Evolutionary conservation across 371 early-diverging fungal species (phyloP).

Genomic region (Mucor saturninus): DNA sequence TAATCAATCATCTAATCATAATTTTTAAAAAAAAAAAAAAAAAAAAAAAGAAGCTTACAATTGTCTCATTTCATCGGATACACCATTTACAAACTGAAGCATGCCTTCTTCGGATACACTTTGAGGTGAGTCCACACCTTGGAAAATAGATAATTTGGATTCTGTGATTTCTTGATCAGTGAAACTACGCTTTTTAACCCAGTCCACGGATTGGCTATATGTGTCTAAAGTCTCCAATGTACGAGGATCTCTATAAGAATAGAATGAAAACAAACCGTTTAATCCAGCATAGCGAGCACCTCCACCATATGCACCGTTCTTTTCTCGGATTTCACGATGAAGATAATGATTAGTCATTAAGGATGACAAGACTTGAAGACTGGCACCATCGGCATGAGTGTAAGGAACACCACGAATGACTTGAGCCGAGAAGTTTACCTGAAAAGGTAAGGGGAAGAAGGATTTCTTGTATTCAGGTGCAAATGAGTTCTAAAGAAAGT

Average conservation of each 20-base stretch:
- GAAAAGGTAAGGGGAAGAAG: constrained; percentile 79
- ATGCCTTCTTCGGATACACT: constrained; percentile 88
- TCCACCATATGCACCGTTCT: constrained; percentile 96
- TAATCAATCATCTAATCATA: not conserved
- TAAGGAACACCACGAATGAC: constrained; percentile 82
- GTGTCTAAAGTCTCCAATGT: constrained; percentile 77
- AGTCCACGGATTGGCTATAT: constrained; percentile 66
- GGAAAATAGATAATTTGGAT: constrained; percentile 92
- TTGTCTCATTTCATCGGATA: constrained; percentile 88
- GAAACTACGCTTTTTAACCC: constrained; percentile 64
- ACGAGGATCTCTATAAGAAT: constrained; percentile 93
- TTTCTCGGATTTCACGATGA: constrained; percentile 95
- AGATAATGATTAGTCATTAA: constrained; percentile 84
- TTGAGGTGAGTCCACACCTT: constrained; percentile 82
- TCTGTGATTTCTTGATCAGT: constrained; percentile 79
- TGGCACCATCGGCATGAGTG: constrained; percentile 79
- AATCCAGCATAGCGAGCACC: constrained; percentile 77
- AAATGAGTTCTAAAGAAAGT: constrained; percentile 31
- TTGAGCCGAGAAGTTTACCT: constrained; percentile 85
- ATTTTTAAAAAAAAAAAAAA: not conserved
- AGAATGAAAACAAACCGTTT: constrained; percentile 86
- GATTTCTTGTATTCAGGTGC: constrained; percentile 46
- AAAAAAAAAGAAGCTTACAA: constrained; percentile 44
- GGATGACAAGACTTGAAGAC: constrained; percentile 79
- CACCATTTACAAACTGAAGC: constrained; percentile 74